Conservation (phyloP, 2,329 filamentous ascomycete genomes). For the Aspergillus tanneri region DNA sequence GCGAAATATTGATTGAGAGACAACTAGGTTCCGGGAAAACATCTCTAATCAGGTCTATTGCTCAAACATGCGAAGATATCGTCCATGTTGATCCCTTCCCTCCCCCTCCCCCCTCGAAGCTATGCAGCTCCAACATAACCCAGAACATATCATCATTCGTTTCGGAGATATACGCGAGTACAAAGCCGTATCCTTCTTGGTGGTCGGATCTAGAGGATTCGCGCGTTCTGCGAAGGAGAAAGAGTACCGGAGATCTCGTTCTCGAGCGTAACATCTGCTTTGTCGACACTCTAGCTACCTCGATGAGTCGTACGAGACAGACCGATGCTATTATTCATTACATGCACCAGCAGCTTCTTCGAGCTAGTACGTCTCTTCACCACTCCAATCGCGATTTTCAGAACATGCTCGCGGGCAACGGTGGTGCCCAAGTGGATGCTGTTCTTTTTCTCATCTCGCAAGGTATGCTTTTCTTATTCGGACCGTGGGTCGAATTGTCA, state of each 20-base stretch:
- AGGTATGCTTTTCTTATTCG: conserved; percentile 51
- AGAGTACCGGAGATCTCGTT: conserved; percentile 71
- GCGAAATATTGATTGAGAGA: background rate
- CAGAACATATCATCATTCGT: conserved; percentile 39
- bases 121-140: conserved; percentile 20
- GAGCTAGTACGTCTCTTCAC: conserved; percentile 60
- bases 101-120: conserved; percentile 16
- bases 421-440: conserved; percentile 79
- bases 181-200: conserved; percentile 83
- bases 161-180: conserved; percentile 73
- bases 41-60: conserved; percentile 81
- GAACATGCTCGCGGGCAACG: conserved; percentile 74
- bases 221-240: conserved; percentile 59
- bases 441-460: conserved; percentile 78
- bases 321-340: conserved; percentile 67
- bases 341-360: conserved; percentile 67
- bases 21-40: conserved; percentile 77
- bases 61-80: conserved; percentile 84
- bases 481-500: background rate
- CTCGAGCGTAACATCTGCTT: conserved; percentile 93
- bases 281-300: conserved; percentile 71
- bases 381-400: conserved; percentile 73
- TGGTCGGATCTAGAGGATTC: conserved; percentile 76
- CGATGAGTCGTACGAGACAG: conserved; percentile 53
- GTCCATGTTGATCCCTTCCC: conserved; percentile 77